Evolutionary conservation across 106 monocot species (phyloP).

Genomic region (Apostasia shenzhenica): DNA sequence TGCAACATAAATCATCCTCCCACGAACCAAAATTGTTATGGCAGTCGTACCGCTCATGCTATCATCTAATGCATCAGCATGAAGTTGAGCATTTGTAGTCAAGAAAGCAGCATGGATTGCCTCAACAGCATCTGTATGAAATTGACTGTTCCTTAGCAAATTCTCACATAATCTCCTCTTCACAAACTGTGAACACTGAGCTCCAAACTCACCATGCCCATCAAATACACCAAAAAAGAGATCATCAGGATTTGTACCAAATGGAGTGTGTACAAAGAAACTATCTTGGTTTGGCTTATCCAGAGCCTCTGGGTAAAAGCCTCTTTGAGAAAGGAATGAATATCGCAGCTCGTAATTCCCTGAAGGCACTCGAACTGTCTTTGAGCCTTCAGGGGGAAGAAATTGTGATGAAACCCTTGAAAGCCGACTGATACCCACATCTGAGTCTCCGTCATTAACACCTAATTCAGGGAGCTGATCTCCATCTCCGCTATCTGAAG

Average conservation of each 20-base stretch:
- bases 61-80: constrained; percentile 76
- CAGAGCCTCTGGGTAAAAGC: constrained; percentile 90
- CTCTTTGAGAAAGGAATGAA: constrained; percentile 91
- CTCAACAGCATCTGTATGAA: constrained; percentile 57
- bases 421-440: constrained; percentile 56
- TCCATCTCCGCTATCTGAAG: constrained; percentile 48
- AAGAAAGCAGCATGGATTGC: constrained; percentile 69
- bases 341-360: constrained; percentile 83
- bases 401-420: constrained; percentile 89
- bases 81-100: constrained; percentile 74
- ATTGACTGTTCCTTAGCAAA: constrained; percentile 54
- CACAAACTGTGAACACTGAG: constrained; percentile 89
- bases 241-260: constrained; percentile 77
- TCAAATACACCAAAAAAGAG: constrained; percentile 99
- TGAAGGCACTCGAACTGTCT: constrained; percentile 55
- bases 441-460: constrained; percentile 41
- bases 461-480: constrained; percentile 42
- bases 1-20: constrained; percentile 74
- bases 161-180: constrained; percentile 87
- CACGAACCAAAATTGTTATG: constrained; percentile 70
- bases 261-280: constrained; percentile 85
- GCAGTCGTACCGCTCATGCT: constrained; percentile 97
- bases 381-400: constrained; percentile 86
- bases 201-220: constrained; percentile 90
- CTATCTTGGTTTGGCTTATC: constrained; percentile 95